These are phyloP conservation scores for Apiotrichum porosum DNA, from an alignment of 1,284 basidiomycete species.

Conservation along the genomic window DNA sequence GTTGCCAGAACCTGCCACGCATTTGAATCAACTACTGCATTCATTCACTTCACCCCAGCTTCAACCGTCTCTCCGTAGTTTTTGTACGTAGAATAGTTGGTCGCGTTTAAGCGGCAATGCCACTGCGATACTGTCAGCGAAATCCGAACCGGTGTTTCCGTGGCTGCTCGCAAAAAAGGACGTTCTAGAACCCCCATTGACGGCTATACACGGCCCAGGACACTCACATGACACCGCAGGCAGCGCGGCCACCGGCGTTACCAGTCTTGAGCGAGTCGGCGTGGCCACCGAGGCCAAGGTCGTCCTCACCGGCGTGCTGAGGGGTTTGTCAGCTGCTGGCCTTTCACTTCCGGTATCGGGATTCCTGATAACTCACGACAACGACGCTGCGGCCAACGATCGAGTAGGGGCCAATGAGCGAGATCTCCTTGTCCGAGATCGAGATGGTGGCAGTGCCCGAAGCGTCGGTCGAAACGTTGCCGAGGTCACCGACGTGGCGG, in stretches of 20 bases:
- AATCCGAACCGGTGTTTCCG: no score
- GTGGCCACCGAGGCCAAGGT: constrained; percentile 64
- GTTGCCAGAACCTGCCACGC: no score
- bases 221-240: constrained; percentile 76
- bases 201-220: no score
- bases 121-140: no score
- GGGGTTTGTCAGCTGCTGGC: not conserved
- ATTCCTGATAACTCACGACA: not conserved
- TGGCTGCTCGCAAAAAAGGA: no score
- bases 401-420: constrained; percentile 64
- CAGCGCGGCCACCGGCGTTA: constrained; percentile 65
- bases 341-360: not conserved
- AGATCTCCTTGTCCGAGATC: constrained; percentile 60
- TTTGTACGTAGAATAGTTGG: no score
- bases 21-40: no score
- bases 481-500: constrained; percentile 73
- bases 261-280: constrained; percentile 67
- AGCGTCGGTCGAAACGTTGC: constrained; percentile 60
- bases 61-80: no score
- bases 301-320: constrained; percentile 63
- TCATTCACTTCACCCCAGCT: no score
- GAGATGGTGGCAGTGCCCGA: constrained; percentile 58
- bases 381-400: constrained; percentile 60
- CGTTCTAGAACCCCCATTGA: no score
- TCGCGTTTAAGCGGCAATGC: not conserved